These are phyloP conservation scores for Backusella sp. DNA, from an alignment of 192 early-diverging fungal species.

Conservation along the genomic window DNA sequence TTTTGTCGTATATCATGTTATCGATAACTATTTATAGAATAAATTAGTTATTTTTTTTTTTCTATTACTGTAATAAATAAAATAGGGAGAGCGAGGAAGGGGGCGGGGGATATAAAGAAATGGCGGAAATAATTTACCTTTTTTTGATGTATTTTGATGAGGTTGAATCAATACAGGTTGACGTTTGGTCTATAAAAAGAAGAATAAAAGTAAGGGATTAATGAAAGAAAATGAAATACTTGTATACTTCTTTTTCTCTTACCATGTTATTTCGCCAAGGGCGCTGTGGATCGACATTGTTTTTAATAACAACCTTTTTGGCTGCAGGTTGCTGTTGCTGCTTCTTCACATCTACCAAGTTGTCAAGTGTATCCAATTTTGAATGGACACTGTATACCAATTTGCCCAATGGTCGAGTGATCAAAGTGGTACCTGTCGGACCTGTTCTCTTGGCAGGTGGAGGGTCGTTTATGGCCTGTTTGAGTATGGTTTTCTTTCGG, in stretches of 20 bases:
- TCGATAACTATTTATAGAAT: neutral
- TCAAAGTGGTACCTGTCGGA: neutral
- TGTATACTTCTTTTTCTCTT: neutral
- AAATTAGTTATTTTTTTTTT: neutral
- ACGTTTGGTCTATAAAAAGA: slow-evolving; percentile 11
- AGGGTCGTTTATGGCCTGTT: neutral
- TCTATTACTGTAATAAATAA: neutral
- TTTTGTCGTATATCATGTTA: slow-evolving; percentile 7
- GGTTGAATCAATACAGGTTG: slow-evolving; percentile 4
- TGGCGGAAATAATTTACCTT: neutral
- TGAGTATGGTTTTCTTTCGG: neutral
- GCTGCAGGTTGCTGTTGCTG: neutral
- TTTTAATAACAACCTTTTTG: neutral
- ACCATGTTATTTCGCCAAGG: slow-evolving; percentile 20
- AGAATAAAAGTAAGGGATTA: neutral
- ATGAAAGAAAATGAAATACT: neutral
- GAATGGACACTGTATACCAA: neutral
- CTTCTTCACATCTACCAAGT: neutral
- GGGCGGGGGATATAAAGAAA: neutral
- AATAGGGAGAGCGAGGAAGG: neutral
- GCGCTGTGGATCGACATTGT: neutral
- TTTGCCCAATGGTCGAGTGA: neutral
- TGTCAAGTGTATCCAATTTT: slow-evolving; percentile 13
- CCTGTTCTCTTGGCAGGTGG: neutral
- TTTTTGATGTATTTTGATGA: slow-evolving; percentile 6